These are phyloP conservation scores for Salvia hispanica DNA, from an alignment of 257 asterid genomes.

Conservation along the genomic window DNA sequence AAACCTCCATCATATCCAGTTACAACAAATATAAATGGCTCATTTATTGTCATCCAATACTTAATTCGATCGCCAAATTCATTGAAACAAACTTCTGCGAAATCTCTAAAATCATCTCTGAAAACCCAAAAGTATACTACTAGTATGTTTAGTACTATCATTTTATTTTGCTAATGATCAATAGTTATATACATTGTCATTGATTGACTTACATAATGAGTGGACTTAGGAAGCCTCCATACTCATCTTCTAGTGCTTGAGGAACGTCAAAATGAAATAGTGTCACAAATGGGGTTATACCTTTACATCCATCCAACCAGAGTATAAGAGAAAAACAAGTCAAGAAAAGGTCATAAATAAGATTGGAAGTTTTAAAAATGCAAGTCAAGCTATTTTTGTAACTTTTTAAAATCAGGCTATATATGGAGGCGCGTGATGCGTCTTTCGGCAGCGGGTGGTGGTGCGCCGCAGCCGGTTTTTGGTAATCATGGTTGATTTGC, in stretches of 20 bases:
- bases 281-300: slow-evolving; percentile 62
- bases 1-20: slow-evolving; percentile 49
- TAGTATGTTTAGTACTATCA: too few species aligned
- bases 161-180: too few species aligned
- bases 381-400: too few species aligned
- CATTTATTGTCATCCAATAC: slow-evolving; percentile 62
- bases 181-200: neutral
- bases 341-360: too few species aligned
- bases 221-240: slow-evolving; percentile 62
- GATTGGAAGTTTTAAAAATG: too few species aligned
- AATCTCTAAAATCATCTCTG: slow-evolving; percentile 43
- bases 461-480: too few species aligned
- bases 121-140: too few species aligned
- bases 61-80: slow-evolving; percentile 69
- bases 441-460: too few species aligned
- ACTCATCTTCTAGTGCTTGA: slow-evolving; percentile 73
- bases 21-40: slow-evolving; percentile 36
- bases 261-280: slow-evolving; percentile 81
- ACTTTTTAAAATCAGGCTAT: too few species aligned
- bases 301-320: slow-evolving; percentile 24
- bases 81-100: slow-evolving; percentile 52
- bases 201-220: slow-evolving; percentile 49
- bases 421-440: too few species aligned
- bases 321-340: neutral
- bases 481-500: too few species aligned